Conservation (phyloP, 2,329 filamentous ascomycete species). For the Eutypella sp. region DNA sequence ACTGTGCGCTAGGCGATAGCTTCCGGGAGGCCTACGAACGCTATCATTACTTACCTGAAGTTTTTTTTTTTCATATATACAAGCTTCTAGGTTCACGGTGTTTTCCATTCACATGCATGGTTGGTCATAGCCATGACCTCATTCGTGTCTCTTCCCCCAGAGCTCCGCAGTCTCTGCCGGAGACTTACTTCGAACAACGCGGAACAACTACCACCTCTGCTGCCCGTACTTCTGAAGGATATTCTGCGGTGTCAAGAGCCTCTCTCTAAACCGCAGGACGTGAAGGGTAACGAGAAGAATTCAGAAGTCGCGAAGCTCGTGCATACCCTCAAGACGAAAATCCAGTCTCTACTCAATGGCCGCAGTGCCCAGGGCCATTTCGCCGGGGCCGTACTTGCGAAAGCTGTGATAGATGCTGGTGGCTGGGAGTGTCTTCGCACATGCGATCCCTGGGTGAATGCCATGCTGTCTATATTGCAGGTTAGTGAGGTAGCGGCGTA, state of each 20-base stretch:
- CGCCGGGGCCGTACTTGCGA: conserved; percentile 71
- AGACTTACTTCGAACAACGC: conserved; percentile 66
- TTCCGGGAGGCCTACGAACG: too few relatives aligned
- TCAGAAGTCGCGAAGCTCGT: conserved; percentile 66
- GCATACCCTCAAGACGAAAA: conserved; percentile 75
- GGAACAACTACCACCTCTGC: conserved; percentile 68
- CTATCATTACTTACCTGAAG: too few relatives aligned
- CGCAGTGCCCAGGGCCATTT: conserved; percentile 71
- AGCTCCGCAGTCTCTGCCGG: conserved; percentile 61
- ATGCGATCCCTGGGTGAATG: conserved; percentile 69
- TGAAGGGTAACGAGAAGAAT: conserved; percentile 53
- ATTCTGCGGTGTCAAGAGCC: conserved; percentile 52
- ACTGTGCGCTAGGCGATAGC: too few relatives aligned
- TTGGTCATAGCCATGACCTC: too few relatives aligned
- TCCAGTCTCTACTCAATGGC: conserved; percentile 74
- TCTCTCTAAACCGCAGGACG: conserved; percentile 59
- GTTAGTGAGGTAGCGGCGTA: conserved; percentile 35
- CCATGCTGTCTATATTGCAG: conserved; percentile 68
- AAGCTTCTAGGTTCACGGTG: too few relatives aligned
- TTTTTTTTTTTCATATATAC: too few relatives aligned
- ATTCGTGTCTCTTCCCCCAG: conserved; percentile 43
- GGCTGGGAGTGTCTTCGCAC: conserved; percentile 77
- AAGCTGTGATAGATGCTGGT: conserved; percentile 75
- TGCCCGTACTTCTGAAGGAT: conserved; percentile 62
- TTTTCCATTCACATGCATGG: too few relatives aligned